Evolutionary conservation across 805 yeast genomes (phyloP).

Genomic region (Kluyveromyces siamensis): DNA sequence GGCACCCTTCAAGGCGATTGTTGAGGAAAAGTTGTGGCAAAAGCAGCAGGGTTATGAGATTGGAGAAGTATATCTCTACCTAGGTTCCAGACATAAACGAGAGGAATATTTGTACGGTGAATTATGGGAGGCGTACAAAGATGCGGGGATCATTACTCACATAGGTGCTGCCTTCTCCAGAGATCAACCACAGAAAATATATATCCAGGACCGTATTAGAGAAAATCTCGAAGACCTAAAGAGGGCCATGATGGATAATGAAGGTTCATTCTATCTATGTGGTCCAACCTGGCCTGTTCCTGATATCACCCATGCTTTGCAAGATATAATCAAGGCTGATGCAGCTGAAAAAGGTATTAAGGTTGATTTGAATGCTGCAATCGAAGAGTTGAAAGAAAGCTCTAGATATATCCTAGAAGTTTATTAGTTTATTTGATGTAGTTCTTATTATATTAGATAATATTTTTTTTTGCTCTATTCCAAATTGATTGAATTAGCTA

Average conservation of each 20-base stretch:
- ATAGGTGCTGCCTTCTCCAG: conserved; percentile 97
- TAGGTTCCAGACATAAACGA: conserved; percentile 92
- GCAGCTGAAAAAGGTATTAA: conserved; percentile 58
- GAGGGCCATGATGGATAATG: conserved; percentile 65
- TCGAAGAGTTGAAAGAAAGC: conserved; percentile 87
- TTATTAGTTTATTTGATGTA: conserved; percentile 37
- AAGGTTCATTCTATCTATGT: conserved; percentile 91
- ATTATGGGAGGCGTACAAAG: conserved; percentile 92
- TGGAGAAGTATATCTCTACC: conserved; percentile 78
- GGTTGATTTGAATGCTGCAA: conserved; percentile 66
- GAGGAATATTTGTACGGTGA: conserved; percentile 96
- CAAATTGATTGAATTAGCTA: neutral
- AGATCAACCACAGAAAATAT: conserved; percentile 91
- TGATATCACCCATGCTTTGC: conserved; percentile 82
- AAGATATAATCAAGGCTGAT: conserved; percentile 66
- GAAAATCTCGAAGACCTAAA: conserved; percentile 65
- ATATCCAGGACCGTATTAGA: conserved; percentile 88
- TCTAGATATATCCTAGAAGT: conserved; percentile 92
- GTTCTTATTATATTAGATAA: neutral
- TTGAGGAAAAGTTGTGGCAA: conserved; percentile 94
- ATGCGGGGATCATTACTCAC: conserved; percentile 85
- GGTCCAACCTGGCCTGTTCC: conserved; percentile 99
- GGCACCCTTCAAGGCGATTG: conserved; percentile 96
- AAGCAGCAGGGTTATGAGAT: conserved; percentile 78
- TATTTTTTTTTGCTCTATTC: neutral